Base-by-base conservation (phyloP, 805 yeast species). In the Kodamaea restingae region DNA sequence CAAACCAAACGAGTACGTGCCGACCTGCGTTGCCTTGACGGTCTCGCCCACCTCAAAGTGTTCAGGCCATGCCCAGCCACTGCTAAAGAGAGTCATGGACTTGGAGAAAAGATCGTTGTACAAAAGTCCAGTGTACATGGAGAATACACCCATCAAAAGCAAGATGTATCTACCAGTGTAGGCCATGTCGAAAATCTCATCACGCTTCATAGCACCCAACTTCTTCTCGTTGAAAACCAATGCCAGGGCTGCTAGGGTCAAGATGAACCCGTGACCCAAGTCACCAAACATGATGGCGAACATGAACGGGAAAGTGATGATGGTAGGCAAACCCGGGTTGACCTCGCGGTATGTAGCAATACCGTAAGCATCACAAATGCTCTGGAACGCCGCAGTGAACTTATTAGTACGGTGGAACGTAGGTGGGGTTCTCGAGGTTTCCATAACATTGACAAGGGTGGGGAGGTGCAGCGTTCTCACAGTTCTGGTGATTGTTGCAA, bases 281-380 rank as follows among this genome's bases (percentile, higher is more conserved):
- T 83, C 90, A 63, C 90, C 90, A 63, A 83, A 83, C 90, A 83
- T 83, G 45, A 83, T 79, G 12, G 90, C 88, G 63, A 83, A 83
- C 86, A 83, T 79, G 55, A 82, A 83, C 11, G 90, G 90, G 63
- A 83, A 83, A 0, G 90, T 83, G 12, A 81, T 79, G 29, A 81
- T 72, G 1, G 88, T 78, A 12, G 90, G 81, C 44, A 82, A 69
- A 40, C 87, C 88, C 7, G 90, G 85, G 51, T 82, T 82, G 8
- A 82, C 80, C 58, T 82, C 90, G 52, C 78, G 78, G 52, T 82
- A 82, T 15, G 85, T 78, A 8, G 88, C 86, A 40, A 81, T 73
- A 51, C 88, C 88, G 50, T 82, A 83, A n/a, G 87, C 84, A 57
- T 82, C 88, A 50, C 78, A 76, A 47, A 83, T 82, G 48, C 70